Conservation (phyloP, 305 asterid genomes). For the Plantago coronopus region DNA sequence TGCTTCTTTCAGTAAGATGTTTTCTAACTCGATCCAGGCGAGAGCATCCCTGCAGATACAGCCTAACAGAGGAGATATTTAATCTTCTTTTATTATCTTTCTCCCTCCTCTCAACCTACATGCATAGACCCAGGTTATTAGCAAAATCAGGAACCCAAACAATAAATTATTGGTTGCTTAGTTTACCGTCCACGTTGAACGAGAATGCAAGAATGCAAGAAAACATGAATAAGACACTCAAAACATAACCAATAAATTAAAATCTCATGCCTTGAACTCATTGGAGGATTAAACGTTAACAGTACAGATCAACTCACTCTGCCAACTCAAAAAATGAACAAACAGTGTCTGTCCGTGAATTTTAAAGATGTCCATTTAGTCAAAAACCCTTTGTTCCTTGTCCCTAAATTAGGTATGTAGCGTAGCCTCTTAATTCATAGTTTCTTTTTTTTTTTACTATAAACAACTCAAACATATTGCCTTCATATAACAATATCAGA, state of each 20-base stretch:
- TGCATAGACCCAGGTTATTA: constrained; percentile 32
- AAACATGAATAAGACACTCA: no score
- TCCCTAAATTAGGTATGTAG: neutral
- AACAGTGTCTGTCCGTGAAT: neutral
- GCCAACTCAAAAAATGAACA: constrained; percentile 1
- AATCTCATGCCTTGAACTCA: neutral
- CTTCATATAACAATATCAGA: constrained; percentile 18
- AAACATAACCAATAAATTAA: no score
- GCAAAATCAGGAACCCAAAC: constrained; percentile 22
- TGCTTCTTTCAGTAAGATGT: constrained; percentile 81
- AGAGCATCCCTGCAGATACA: constrained; percentile 78
- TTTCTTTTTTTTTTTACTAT: no score
- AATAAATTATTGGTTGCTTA: neutral
- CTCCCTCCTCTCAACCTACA: constrained; percentile 87
- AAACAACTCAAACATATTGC: constrained; percentile 20
- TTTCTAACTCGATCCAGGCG: constrained; percentile 81
- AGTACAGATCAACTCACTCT: neutral
- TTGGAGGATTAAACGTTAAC: neutral
- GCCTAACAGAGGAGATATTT: constrained; percentile 61
- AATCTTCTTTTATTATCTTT: constrained; percentile 68
- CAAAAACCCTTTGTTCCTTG: neutral
- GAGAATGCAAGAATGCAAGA: neutral
- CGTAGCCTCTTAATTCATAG: constrained; percentile 10
- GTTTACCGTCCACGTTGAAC: neutral
- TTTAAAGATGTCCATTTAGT: constrained; percentile 15